Evolutionary conservation across 345 rosid genomes (phyloP).

Genomic region (Gossypium mustelinum): DNA sequence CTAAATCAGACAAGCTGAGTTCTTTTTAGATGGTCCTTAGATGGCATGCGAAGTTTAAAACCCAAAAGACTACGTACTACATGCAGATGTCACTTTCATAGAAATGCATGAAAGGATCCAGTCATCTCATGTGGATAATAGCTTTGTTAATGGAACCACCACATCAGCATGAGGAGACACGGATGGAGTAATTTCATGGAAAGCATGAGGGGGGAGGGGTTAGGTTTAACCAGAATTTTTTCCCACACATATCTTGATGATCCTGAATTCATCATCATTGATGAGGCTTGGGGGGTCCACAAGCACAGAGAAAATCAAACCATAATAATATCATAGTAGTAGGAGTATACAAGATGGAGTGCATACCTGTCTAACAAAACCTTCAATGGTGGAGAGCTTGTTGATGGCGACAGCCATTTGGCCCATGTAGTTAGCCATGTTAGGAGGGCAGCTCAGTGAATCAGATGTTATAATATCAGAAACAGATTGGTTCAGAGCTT

Average conservation of each 20-base stretch:
- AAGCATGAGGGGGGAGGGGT: background rate
- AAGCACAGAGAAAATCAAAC: background rate
- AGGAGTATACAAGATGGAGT: background rate
- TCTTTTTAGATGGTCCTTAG: background rate
- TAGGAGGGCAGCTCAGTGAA: slow-evolving; percentile 68
- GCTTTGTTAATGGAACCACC: background rate
- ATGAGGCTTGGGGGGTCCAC: background rate
- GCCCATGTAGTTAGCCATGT: slow-evolving; percentile 89
- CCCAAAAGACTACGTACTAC: background rate
- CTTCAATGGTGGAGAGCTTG: slow-evolving; percentile 87
- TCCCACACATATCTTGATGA: background rate
- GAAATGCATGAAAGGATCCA: background rate
- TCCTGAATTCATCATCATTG: background rate
- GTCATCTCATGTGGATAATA: background rate
- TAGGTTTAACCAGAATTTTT: background rate
- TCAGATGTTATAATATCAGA: slow-evolving; percentile 84
- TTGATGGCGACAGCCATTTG: slow-evolving; percentile 94
- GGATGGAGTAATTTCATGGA: background rate
- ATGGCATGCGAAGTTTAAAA: background rate
- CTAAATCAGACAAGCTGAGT: background rate
- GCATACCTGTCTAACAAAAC: slow-evolving; percentile 86
- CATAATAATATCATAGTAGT: background rate
- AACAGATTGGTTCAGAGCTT: slow-evolving; percentile 75
- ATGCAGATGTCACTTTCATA: background rate
- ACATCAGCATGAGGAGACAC: background rate